Conservation (phyloP, 306 rosid species). For the Morella rubra region DNA sequence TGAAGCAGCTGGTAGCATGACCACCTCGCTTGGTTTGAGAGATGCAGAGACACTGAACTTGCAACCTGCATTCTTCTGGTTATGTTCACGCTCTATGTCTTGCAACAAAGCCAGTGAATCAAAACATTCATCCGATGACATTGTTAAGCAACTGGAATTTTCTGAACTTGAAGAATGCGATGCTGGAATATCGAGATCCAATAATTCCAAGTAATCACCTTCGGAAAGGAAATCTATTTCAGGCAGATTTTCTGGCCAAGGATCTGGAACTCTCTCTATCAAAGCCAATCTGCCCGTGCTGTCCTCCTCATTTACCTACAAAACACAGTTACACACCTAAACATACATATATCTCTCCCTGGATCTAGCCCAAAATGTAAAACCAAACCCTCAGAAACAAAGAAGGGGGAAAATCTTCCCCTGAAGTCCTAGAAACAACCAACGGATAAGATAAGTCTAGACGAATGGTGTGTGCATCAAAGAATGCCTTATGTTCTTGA, state of each 20-base stretch:
- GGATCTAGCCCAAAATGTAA: neutral
- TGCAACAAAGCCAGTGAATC: slow-evolving; percentile 33
- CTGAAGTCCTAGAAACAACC: neutral
- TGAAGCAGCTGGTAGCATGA: slow-evolving; percentile 26
- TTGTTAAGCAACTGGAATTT: slow-evolving; percentile 41
- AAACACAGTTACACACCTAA: slow-evolving; percentile 7
- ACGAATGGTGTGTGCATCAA: neutral
- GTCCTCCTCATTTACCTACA: slow-evolving; percentile 34
- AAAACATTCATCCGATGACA: slow-evolving; percentile 42
- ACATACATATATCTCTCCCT: slow-evolving; percentile 5
- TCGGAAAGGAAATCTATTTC: slow-evolving; percentile 17
- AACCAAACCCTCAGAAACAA: neutral
- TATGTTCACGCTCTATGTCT: slow-evolving; percentile 22
- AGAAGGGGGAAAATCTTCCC: neutral
- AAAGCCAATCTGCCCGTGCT: slow-evolving; percentile 7
- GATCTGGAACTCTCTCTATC: slow-evolving; percentile 25
- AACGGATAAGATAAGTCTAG: neutral
- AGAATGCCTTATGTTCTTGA: neutral
- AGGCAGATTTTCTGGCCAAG: slow-evolving; percentile 1
- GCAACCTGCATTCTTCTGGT: slow-evolving; percentile 27
- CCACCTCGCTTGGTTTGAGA: slow-evolving; percentile 25
- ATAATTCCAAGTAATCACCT: slow-evolving; percentile 45
- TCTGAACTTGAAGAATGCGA: slow-evolving; percentile 40
- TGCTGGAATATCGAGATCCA: slow-evolving; percentile 37
- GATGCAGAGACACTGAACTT: slow-evolving; percentile 30